Base-by-base conservation (phyloP, 805 yeast species). In the Kodamaea kaohsiungensis region DNA sequence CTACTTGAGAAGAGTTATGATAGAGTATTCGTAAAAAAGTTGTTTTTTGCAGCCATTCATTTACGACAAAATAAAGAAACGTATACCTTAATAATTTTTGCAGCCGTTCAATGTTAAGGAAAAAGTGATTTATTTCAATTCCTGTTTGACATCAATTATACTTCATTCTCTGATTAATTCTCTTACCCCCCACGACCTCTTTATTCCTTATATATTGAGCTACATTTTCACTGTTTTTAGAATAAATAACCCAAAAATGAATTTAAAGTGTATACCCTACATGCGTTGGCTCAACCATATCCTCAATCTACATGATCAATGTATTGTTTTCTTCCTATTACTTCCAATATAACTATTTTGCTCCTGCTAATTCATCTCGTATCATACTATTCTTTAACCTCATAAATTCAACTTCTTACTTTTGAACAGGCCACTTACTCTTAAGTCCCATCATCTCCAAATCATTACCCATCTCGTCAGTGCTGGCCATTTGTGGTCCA, bases 401-500 rank as follows among this genome's bases (percentile, higher is more conserved):
- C 25, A 4, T 22, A 22, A 22, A 22, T 30, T 30, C 35, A 30
- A 3, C n/a, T n/a, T 30, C 35, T 40, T 13, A 40, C 35, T 33
- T 49, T 37, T 48, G 52, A 7, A 65, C 57, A 7, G 76, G 72
- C 79, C 79, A 76, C 51, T 61, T 68, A 1, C 73, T 67, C 15
- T 65, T 55, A 33, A 75, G 48, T 7, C 53, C 53, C 53, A 76
- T 69, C 48, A 60, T 56, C 10, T 71, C 71, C 42, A 75, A 67
- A 58, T 76, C 80, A 46, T 64, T 58, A 7, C 57, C 53, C 38
- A 74, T 59, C 54, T 76, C 77, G 13, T 73, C 75, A 2, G 59
- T 57, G 33, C 56, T 67, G 3, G 69, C 74, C 7, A 71, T 59
- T 27, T 68, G 71, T 4, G 79, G 79, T 1, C 79, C 79, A 13